Conservation (phyloP, 2,329 filamentous ascomycete genomes). For the Huntiella decipiens region DNA sequence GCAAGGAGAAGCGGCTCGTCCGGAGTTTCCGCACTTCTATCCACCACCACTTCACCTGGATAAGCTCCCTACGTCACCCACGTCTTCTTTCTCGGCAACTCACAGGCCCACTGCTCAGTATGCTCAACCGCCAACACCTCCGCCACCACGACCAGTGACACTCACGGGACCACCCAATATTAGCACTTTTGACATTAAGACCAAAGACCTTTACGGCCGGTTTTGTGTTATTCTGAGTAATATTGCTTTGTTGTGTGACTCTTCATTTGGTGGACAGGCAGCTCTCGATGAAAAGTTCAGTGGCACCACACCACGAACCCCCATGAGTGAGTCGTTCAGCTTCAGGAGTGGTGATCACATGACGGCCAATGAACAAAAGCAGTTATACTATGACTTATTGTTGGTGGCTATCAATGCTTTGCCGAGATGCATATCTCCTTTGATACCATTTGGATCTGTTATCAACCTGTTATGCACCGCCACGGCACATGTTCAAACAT, state of each 20-base stretch:
- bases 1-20: conserved; percentile 55
- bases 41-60: conserved; percentile 21
- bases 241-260: conserved; percentile 90
- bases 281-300: conserved; percentile 89
- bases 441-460: conserved; percentile 81
- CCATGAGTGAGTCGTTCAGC: conserved; percentile 83
- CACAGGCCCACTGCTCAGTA: conserved; percentile 7
- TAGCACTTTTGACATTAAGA: conserved; percentile 54
- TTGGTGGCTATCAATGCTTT: conserved; percentile 91
- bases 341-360: conserved; percentile 71
- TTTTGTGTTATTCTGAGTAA: conserved; percentile 94
- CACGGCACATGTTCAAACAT: conserved; percentile 82
- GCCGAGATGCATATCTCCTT: conserved; percentile 76
- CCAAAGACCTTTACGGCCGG: conserved; percentile 67
- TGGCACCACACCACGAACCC: conserved; percentile 69
- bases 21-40: conserved; percentile 60
- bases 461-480: conserved; percentile 93
- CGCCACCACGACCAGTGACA: conserved; percentile 32
- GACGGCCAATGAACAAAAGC: conserved; percentile 60
- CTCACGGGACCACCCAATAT: conserved; percentile 22
- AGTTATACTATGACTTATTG: conserved; percentile 86
- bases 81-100: conserved; percentile 18
- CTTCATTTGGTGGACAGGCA: conserved; percentile 90
- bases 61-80: conserved; percentile 30
- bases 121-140: conserved; percentile 15